phyloP scores from a whole-genome alignment of 106 monocot genomes.

The Dendrobium officinale region DNA sequence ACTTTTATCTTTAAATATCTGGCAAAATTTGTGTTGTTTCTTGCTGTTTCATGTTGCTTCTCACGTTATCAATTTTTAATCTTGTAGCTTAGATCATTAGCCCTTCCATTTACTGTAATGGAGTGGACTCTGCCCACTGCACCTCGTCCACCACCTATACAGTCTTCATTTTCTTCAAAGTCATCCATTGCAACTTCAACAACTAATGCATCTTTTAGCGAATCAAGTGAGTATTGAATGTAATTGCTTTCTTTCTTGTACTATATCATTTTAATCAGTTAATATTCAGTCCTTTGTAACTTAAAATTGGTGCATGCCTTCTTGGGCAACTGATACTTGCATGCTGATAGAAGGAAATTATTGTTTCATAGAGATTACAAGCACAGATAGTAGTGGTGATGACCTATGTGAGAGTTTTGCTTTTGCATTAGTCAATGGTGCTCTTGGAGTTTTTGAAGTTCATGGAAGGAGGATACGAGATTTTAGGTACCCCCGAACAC shows the following conservation, averaged over 20 bases:
- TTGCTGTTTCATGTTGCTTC: not conserved
- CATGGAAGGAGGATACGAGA: slow-evolving; percentile 94
- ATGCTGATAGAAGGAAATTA: slow-evolving; percentile 8
- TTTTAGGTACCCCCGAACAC: slow-evolving; percentile 52
- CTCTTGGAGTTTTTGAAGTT: slow-evolving; percentile 99
- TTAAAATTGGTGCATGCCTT: not conserved
- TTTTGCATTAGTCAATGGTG: slow-evolving; percentile 96
- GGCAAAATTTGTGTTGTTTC: not conserved
- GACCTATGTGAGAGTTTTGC: slow-evolving; percentile 95
- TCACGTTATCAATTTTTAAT: not conserved
- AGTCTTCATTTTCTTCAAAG: slow-evolving; percentile 38
- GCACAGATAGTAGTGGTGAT: slow-evolving; percentile 56
- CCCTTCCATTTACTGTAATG: slow-evolving; percentile 97
- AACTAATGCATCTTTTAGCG: slow-evolving; percentile 28
- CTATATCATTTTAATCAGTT: not conserved
- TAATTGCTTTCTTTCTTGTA: not conserved
- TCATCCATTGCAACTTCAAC: slow-evolving; percentile 22
- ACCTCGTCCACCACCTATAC: slow-evolving; percentile 72
- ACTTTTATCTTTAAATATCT: not conserved
- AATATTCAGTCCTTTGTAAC: not conserved
- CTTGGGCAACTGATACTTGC: not conserved
- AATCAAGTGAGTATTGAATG: slow-evolving; percentile 45
- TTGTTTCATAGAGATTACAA: slow-evolving; percentile 41
- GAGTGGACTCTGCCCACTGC: slow-evolving; percentile 97
- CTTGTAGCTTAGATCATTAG: slow-evolving; percentile 95